Evolutionary conservation across 2,329 filamentous ascomycete genomes (phyloP).

Genomic region (Cryphonectria radicalis): DNA sequence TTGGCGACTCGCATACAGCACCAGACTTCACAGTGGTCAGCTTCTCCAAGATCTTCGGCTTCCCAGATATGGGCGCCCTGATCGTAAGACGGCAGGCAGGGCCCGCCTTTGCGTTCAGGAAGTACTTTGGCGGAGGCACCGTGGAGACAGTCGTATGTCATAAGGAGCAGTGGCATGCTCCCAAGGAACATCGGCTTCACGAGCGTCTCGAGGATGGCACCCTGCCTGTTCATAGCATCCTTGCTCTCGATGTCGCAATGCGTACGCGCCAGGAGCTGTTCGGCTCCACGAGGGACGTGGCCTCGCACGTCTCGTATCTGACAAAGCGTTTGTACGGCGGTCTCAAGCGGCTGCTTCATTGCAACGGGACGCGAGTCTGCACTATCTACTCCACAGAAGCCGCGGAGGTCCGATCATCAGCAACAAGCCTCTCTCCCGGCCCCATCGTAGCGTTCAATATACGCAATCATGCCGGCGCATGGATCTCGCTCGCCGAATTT

Average conservation of each 20-base stretch:
- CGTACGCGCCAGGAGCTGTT: constrained; percentile 71
- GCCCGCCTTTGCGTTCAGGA: constrained; percentile 65
- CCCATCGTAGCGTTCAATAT: constrained; percentile 87
- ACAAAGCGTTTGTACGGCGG: constrained; percentile 60
- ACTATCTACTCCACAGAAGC: constrained; percentile 60
- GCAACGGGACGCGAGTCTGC: constrained; percentile 69
- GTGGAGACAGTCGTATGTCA: constrained; percentile 84
- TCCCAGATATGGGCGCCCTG: constrained; percentile 86
- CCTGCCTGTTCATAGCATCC: constrained; percentile 85
- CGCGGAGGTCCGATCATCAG: constrained; percentile 30
- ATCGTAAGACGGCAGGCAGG: constrained; percentile 76
- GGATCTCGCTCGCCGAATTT: constrained; percentile 81
- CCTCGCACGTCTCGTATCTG: constrained; percentile 72
- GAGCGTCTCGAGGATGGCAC: constrained; percentile 90
- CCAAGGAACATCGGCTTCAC: constrained; percentile 73
- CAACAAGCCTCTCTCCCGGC: constrained; percentile 55
- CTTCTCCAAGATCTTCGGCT: constrained; percentile 98
- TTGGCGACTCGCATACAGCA: constrained; percentile 62
- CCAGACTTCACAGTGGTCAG: constrained; percentile 89
- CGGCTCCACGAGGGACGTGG: constrained; percentile 69
- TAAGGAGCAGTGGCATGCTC: constrained; percentile 82
- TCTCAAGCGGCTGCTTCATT: constrained; percentile 66
- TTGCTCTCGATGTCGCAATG: constrained; percentile 79
- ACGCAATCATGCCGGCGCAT: constrained; percentile 67
- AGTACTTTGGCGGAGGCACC: constrained; percentile 92